Percentiles rank a stretch among this genome's conserved stretches.
These are phyloP conservation scores for Yamagishiella unicocca DNA, from an alignment of 139 green algal genomes.

Conservation along the genomic window DNA sequence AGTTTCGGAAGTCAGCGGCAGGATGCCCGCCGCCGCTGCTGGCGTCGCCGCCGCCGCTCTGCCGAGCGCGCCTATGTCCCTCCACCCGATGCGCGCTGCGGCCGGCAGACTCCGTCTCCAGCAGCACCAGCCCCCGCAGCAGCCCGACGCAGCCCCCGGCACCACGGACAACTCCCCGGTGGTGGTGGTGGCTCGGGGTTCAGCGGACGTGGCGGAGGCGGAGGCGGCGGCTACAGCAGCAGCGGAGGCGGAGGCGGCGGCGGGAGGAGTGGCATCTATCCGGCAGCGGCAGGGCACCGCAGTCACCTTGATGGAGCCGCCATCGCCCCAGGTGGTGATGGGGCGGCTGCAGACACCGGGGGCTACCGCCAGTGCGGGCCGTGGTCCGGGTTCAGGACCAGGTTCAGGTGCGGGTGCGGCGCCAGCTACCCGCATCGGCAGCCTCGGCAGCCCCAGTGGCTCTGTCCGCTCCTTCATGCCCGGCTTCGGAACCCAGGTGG, in stretches of 20 bases:
- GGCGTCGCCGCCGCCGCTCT: background rate
- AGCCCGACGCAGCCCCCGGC: too few species aligned
- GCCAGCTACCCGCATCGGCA: background rate
- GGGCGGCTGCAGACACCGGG: too few species aligned
- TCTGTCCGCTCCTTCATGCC: slow-evolving; percentile 14
- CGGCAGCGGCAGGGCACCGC: too few species aligned
- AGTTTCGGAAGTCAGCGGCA: too few species aligned
- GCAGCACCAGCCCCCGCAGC: background rate
- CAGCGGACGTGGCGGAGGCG: too few species aligned
- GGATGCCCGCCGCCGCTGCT: background rate
- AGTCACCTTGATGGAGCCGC: too few species aligned
- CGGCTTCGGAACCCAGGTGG: slow-evolving; percentile 18
- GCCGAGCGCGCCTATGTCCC: background rate
- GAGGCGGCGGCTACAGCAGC: background rate
- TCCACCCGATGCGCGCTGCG: background rate
- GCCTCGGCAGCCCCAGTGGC: background rate
- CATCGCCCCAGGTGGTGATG: too few species aligned
- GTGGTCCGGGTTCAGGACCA: too few species aligned
- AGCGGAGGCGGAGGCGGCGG: background rate
- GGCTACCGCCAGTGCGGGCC: too few species aligned
- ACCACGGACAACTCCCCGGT: too few species aligned
- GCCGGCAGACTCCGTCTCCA: background rate
- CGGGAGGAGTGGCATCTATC: too few species aligned
- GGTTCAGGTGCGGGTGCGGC: background rate
- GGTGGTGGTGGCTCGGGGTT: too few species aligned